Base-by-base conservation (phyloP, 352 stramenopile species). In the Pilasporangium apinafurcum region DNA sequence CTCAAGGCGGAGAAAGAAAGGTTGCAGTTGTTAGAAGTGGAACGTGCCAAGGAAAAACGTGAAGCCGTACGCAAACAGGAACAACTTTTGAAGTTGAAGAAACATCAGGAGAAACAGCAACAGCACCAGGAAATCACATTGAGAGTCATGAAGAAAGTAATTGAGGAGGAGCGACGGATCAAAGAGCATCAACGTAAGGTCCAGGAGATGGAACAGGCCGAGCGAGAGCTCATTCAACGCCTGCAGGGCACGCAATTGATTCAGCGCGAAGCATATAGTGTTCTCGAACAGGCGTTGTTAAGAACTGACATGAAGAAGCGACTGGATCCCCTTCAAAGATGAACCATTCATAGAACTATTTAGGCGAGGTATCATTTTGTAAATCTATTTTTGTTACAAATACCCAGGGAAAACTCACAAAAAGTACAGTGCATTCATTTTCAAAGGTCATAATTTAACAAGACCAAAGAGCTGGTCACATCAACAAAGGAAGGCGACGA, bases 171-270 rank as follows among this genome's bases (percentile, higher is more conserved):
- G 26, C 61, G 71, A 13, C 52, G 61, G 42, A 70, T 85, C 41
- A 64, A 63, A 13, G 65, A 79, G 30, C 72, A 90, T 35, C 63
- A 63, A 14, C 57, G 51, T 5, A 62, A 65, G 1, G 74, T 86
- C 3, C 42, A 83, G 26, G 70, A 74, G 37, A 86, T 90, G 72
- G 77, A 90, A 48, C 59, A 68, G 17, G 62, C 72, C 8, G 77
- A 90, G 41, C 60, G 53, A 4, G 57, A 76, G 28, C 61, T 86
- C 24, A 84, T 87, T 28, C 61, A 83, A 48, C 56, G 74, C 10
- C 56, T 90, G 0, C 72, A 87, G 41, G 77, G 71, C 31, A 87
- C 78, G 13, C 74, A 90, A 38, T 46, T 86, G 2, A 70, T 87
- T 14, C 78, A 90, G 48, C 65, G 71, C 44, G 64, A 90, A 49